phyloP scores from a whole-genome alignment of 2,329 filamentous ascomycete species.

The Colletotrichum trifolii region DNA sequence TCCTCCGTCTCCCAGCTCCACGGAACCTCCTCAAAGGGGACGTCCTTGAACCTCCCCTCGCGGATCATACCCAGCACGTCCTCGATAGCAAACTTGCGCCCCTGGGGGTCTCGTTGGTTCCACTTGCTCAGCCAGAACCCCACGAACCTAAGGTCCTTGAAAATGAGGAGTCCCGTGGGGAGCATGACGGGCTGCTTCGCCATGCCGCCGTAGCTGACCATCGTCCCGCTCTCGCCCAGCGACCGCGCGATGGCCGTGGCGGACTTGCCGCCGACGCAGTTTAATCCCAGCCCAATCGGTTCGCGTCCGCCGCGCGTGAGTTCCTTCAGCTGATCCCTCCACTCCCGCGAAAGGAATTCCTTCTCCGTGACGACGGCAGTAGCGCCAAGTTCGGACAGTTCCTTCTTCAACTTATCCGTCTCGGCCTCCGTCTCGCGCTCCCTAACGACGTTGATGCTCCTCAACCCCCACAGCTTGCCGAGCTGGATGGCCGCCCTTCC shows the following conservation, averaged over 20 bases:
- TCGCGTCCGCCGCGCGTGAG: conserved; percentile 79
- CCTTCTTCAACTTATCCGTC: conserved; percentile 68
- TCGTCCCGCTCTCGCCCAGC: conserved; percentile 73
- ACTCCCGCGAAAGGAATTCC: conserved; percentile 67
- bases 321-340: conserved; percentile 69
- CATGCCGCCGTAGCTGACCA: conserved; percentile 98
- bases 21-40: conserved; percentile 81
- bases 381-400: conserved; percentile 66
- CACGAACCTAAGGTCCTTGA: conserved; percentile 88
- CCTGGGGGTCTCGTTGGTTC: conserved; percentile 78
- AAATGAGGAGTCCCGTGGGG: conserved; percentile 88
- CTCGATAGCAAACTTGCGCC: conserved; percentile 83
- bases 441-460: conserved; percentile 90
- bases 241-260: conserved; percentile 82
- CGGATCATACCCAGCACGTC: conserved; percentile 84
- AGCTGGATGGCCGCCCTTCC: conserved; percentile 93
- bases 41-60: conserved; percentile 82
- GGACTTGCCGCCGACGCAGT: conserved; percentile 92
- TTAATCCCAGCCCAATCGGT: conserved; percentile 81
- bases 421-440: conserved; percentile 73
- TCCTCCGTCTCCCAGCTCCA: conserved; percentile 88
- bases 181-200: conserved; percentile 84
- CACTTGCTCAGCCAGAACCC: conserved; percentile 97
- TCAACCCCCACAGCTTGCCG: conserved; percentile 84
- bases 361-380: conserved; percentile 67